phyloP scores from a whole-genome alignment of 805 yeast genomes.

The Wickerhamomyces rabaulensis region DNA sequence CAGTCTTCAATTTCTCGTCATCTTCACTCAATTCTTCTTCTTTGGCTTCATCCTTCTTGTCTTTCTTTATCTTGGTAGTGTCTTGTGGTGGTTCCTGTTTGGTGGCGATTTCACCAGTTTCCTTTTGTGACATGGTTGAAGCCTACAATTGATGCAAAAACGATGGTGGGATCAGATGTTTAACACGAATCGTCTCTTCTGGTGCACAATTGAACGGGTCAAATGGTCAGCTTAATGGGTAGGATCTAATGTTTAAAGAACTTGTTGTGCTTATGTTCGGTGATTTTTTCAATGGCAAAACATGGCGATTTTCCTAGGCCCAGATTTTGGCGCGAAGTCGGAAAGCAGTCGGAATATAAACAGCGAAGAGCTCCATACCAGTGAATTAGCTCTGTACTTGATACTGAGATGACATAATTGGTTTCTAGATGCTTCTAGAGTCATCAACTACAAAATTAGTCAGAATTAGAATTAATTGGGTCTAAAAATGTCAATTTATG shows the following conservation, averaged over 20 bases:
- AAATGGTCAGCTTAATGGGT: neutral
- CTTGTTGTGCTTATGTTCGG: neutral
- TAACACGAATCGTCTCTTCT: neutral
- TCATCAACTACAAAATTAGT: neutral
- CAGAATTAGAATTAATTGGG: neutral
- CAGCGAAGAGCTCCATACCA: too few species aligned
- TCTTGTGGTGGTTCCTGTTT: conserved; percentile 8
- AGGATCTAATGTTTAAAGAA: neutral
- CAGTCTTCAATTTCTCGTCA: conserved; percentile 81
- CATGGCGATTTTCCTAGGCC: neutral
- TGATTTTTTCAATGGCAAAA: conserved; percentile 1
- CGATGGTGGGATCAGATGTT: neutral
- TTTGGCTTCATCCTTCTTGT: conserved; percentile 17
- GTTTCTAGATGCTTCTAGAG: too few species aligned
- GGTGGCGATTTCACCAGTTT: conserved; percentile 23
- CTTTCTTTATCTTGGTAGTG: conserved; percentile 6
- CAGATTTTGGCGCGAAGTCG: neutral
- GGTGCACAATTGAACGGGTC: neutral
- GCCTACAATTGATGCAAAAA: neutral
- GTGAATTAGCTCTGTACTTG: too few species aligned
- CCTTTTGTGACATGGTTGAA: conserved; percentile 11
- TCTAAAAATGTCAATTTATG: neutral
- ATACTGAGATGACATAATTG: too few species aligned
- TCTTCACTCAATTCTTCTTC: conserved; percentile 89
- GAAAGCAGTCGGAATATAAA: neutral